phyloP scores from a whole-genome alignment of 106 monocot genomes.

The Triglochin maritima region DNA sequence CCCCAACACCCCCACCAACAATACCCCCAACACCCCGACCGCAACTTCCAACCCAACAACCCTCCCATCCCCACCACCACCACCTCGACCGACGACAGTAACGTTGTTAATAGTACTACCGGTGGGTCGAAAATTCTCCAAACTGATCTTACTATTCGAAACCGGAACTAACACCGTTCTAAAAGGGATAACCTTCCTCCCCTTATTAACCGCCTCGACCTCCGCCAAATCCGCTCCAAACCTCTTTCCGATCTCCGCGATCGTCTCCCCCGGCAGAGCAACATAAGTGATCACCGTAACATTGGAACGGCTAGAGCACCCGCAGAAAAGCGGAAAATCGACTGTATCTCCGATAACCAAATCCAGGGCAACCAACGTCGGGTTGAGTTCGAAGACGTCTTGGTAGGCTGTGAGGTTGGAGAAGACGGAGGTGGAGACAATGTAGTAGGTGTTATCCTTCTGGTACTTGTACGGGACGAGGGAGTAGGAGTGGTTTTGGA shows the following conservation, averaged over 20 bases:
- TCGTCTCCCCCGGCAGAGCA: conserved; percentile 42
- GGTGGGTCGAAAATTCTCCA: background rate
- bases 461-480: no score
- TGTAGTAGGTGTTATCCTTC: no score
- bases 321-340: conserved; percentile 82
- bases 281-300: conserved; percentile 39
- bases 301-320: conserved; percentile 23
- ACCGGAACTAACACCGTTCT: conserved; percentile 44
- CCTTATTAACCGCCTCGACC: conserved; percentile 2
- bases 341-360: no score
- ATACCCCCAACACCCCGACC: conserved; percentile 28
- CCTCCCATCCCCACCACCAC: conserved; percentile 8
- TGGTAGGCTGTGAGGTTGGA: no score
- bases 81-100: no score
- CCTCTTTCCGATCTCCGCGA: conserved; percentile 26
- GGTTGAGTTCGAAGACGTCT: no score
- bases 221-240: conserved; percentile 32
- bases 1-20: conserved; percentile 9
- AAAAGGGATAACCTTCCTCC: conserved; percentile 1
- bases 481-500: no score
- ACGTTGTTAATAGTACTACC: no score
- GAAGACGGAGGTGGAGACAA: no score
- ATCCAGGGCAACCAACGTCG: no score
- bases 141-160: conserved; percentile 15
- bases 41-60: conserved; percentile 31